Percentiles rank a stretch among this genome's conserved stretches.
These are phyloP conservation scores for Posidonia australis DNA, from an alignment of 106 monocot genomes.

Conservation along the genomic window DNA sequence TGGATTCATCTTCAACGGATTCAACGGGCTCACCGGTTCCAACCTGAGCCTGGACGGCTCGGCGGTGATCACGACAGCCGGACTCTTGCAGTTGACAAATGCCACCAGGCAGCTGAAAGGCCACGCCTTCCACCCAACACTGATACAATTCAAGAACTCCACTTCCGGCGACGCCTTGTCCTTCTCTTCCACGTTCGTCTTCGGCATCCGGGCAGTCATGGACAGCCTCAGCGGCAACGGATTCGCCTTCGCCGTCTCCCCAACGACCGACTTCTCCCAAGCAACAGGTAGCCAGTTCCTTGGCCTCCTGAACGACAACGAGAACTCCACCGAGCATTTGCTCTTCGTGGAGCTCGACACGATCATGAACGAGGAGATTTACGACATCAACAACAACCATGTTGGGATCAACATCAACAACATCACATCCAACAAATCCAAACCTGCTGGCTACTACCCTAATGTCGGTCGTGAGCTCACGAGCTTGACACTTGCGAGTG, in stretches of 20 bases:
- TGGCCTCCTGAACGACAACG: no score
- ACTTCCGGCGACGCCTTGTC: background rate
- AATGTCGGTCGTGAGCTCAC: background rate
- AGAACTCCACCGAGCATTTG: no score
- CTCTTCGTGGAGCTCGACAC: constrained; percentile 9
- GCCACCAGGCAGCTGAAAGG: background rate
- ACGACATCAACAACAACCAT: constrained; percentile 11
- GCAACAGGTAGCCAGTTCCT: no score
- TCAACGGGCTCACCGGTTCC: constrained; percentile 7
- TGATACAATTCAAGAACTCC: background rate
- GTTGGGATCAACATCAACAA: constrained; percentile 18
- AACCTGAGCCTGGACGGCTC: constrained; percentile 10
- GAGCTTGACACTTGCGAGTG: constrained; percentile 10
- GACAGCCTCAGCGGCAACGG: background rate
- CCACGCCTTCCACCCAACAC: constrained; percentile 9
- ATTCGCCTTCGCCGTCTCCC: no score
- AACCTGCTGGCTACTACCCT: constrained; percentile 1
- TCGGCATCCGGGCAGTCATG: background rate
- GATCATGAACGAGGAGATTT: no score
- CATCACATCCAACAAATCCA: constrained; percentile 3
- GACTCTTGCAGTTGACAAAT: constrained; percentile 9
- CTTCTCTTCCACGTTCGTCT: constrained; percentile 14
- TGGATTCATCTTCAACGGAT: constrained; percentile 11
- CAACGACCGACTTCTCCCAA: no score
- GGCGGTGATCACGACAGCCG: constrained; percentile 9